Conservation (phyloP, 2,329 filamentous ascomycete genomes). For the Huntiella moniliformis region DNA sequence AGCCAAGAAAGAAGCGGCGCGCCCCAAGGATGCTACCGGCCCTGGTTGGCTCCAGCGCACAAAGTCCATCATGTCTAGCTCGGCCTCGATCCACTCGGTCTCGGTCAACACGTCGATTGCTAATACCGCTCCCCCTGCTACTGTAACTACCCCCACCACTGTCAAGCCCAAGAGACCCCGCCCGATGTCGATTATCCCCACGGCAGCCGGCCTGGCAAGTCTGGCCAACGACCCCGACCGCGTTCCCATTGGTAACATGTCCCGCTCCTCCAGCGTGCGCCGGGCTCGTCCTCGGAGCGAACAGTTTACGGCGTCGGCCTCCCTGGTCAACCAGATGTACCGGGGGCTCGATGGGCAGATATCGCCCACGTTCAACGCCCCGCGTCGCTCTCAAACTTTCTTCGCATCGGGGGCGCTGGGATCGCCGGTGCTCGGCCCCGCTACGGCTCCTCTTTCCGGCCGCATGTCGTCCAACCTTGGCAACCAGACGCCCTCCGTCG, state of each 20-base stretch:
- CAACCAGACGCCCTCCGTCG: constrained; percentile 28
- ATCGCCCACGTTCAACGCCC: constrained; percentile 38
- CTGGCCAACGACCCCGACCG: constrained; percentile 47
- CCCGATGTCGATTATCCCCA: constrained; percentile 39
- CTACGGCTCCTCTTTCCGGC: constrained; percentile 24
- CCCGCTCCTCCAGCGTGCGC: constrained; percentile 34
- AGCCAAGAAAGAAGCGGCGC: constrained; percentile 46
- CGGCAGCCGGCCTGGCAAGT: constrained; percentile 18
- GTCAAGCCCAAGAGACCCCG: constrained; percentile 27
- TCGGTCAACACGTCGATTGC: constrained; percentile 25
- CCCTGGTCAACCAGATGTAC: constrained; percentile 75
- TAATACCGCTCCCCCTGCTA: constrained; percentile 6
- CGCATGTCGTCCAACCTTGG: constrained; percentile 28
- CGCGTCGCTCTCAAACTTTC: constrained; percentile 44
- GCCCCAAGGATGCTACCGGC: constrained; percentile 26
- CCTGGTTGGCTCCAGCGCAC: constrained; percentile 40
- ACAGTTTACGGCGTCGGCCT: constrained; percentile 41
- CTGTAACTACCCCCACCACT: constrained; percentile 12
- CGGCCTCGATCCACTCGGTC: constrained; percentile 26
- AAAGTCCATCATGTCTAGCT: constrained; percentile 24
- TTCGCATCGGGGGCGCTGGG: constrained; percentile 33
- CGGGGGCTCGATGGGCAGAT: constrained; percentile 48
- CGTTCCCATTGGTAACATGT: constrained; percentile 47
- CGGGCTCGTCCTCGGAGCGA: constrained; percentile 42
- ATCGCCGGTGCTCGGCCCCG: constrained; percentile 17